Base-by-base conservation (phyloP, 2,329 filamentous ascomycete species). In the Pseudocercospora macadamiae region DNA sequence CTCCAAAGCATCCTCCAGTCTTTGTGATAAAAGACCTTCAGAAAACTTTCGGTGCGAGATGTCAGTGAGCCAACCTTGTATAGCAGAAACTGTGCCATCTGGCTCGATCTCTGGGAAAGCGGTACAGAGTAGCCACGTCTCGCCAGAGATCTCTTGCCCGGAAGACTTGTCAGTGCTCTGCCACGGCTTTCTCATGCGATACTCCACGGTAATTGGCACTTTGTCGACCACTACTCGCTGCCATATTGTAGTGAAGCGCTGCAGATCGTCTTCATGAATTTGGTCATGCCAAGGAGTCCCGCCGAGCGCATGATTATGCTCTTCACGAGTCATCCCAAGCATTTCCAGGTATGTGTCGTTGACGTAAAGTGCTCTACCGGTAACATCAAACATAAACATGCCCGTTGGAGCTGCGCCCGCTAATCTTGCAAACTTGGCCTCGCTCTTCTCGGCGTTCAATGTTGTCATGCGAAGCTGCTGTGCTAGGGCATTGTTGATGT, bases 331-430 rank as follows among this genome's bases (percentile, higher is more conserved):
- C 8, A 64, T 54, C 3, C 64, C 66, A 9, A 76, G 70, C 42
- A 77, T 69, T 1, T 74, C 70, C 25, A 69, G 71, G 68, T 76
- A 79, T 3, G 70, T 67, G 45, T 78, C 70, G 49, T 79, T 79
- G 5, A 74, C 67, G 58, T 78, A 77, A 0, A 74, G 66, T 12
- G 74, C 73, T 7, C 62, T 64, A 2, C 77, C 76, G 16, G 68
- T 54, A 4, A 68, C 57, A 16, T 71, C 68, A 32, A 75, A 68
- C 34, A 68, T 54, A 51, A 67, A 78, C 52, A 79, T 79, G 1
- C 72, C 76, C 3, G 77, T 69, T 3, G 76, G 75, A 4, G 74
- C 68, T 4, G 72, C 65, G 37, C 74, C 71, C 2, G 76, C 75
- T 63, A 79, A 74, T 3, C 74, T 66, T 16, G 73, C 70, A 45